Percentiles rank a stretch among this genome's conserved stretches.
phyloP scores from a whole-genome alignment of 2,329 filamentous ascomycete genomes.

The Aspergillus calidoustus region DNA sequence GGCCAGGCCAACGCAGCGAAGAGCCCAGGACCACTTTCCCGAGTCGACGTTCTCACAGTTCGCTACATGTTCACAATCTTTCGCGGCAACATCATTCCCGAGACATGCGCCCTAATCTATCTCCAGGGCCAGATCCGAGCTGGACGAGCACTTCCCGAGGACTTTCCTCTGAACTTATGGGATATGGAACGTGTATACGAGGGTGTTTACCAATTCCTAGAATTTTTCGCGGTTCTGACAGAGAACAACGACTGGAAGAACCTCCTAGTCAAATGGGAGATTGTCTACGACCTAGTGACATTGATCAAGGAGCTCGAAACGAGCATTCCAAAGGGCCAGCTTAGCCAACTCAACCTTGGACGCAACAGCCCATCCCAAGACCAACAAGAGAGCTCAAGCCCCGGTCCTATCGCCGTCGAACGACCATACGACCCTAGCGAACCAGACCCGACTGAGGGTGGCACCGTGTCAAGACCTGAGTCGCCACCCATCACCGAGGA shows the following conservation, averaged over 20 bases:
- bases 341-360: slow-evolving; percentile 51
- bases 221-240: slow-evolving; percentile 88
- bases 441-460: slow-evolving; percentile 46
- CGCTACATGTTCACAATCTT: slow-evolving; percentile 94
- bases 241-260: slow-evolving; percentile 83
- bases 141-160: slow-evolving; percentile 73
- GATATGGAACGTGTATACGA: slow-evolving; percentile 98
- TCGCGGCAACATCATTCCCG: slow-evolving; percentile 87
- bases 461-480: slow-evolving; percentile 50
- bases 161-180: slow-evolving; percentile 94
- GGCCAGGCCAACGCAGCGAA: slow-evolving; percentile 59
- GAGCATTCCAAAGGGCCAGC: slow-evolving; percentile 80
- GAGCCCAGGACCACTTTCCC: slow-evolving; percentile 59
- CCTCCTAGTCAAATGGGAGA: slow-evolving; percentile 89
- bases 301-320: slow-evolving; percentile 85
- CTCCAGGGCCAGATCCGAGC: slow-evolving; percentile 88
- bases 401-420: slow-evolving; percentile 60
- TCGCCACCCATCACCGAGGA: slow-evolving; percentile 61
- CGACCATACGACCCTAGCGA: slow-evolving; percentile 64
- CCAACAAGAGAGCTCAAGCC: slow-evolving; percentile 36
- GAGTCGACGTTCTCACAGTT: slow-evolving; percentile 68
- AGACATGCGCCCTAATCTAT: slow-evolving; percentile 92
- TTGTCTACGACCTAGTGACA: slow-evolving; percentile 84
- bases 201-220: slow-evolving; percentile 89
- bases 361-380: slow-evolving; percentile 35